Evolutionary conservation across 768 basidiomycete genomes (phyloP).

Genomic region (Phylloporus scabripes): DNA sequence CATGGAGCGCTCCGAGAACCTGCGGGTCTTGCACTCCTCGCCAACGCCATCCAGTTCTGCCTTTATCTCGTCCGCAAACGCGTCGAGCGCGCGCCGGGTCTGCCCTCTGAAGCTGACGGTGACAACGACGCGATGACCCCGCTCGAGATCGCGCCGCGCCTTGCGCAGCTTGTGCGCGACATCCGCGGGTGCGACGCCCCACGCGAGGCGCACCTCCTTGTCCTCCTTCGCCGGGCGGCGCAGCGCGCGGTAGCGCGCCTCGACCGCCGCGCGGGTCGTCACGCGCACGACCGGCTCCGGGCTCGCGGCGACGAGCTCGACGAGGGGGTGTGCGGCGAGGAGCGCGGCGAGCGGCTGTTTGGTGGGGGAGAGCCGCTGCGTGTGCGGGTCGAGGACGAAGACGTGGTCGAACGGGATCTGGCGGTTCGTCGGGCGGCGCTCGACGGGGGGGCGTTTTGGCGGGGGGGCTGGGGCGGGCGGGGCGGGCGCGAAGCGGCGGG

Average conservation of each 20-base stretch:
- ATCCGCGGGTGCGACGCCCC: constrained; percentile 57
- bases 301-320: constrained; percentile 49
- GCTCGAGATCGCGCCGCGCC: constrained; percentile 50
- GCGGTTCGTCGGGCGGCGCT: constrained; percentile 28
- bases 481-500: constrained; percentile 6
- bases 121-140: constrained; percentile 54
- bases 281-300: constrained; percentile 61
- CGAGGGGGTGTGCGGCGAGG: constrained; percentile 43
- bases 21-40: constrained; percentile 48
- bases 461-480: not conserved
- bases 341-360: constrained; percentile 35
- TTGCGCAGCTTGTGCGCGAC: constrained; percentile 61
- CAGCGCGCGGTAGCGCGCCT: constrained; percentile 34
- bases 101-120: constrained; percentile 47
- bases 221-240: constrained; percentile 32
- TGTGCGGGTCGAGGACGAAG: constrained; percentile 44
- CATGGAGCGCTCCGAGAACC: constrained; percentile 34
- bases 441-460: not conserved
- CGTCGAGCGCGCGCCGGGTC: constrained; percentile 36
- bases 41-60: constrained; percentile 43
- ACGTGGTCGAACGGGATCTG: constrained; percentile 42
- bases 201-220: constrained; percentile 73
- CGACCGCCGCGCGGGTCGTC: constrained; percentile 40
- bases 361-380: constrained; percentile 34
- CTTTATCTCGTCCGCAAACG: constrained; percentile 41